Evolutionary conservation across 148 eudicot species (phyloP).

Genomic region (Fagopyrum esculentum): DNA sequence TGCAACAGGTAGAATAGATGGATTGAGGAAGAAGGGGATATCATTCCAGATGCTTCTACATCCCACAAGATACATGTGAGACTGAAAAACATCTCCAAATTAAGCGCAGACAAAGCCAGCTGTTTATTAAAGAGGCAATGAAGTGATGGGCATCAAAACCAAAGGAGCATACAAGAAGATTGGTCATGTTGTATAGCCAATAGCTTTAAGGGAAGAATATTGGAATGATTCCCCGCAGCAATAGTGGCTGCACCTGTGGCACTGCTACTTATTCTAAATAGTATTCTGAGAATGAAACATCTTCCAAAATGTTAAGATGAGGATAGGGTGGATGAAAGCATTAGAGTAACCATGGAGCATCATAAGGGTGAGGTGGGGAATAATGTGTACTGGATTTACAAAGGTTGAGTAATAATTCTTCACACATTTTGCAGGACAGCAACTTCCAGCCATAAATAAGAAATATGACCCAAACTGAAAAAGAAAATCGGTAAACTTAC

Average conservation of each 20-base stretch:
- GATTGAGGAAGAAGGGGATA: neutral
- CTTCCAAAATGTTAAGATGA: neutral
- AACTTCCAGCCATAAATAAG: neutral
- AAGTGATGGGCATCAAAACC: too few species aligned
- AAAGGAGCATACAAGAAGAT: too few species aligned
- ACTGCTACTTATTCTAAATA: too few species aligned
- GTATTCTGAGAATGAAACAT: neutral
- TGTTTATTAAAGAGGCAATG: too few species aligned
- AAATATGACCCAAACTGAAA: neutral
- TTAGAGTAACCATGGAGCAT: neutral
- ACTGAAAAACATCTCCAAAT: neutral
- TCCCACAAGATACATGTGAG: neutral
- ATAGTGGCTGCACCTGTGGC: too few species aligned
- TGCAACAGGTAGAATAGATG: neutral
- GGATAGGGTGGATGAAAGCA: neutral
- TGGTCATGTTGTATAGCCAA: too few species aligned
- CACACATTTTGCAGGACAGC: neutral
- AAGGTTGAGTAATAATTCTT: neutral
- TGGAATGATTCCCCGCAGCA: too few species aligned
- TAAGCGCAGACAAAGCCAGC: neutral
- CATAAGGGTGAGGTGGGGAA: neutral
- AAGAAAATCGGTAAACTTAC: neutral
- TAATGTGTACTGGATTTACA: neutral
- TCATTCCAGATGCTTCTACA: neutral
- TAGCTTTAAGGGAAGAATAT: too few species aligned